These are phyloP conservation scores for Cladophialophora immunda DNA, from an alignment of 2,329 filamentous ascomycete species.

Conservation along the genomic window DNA sequence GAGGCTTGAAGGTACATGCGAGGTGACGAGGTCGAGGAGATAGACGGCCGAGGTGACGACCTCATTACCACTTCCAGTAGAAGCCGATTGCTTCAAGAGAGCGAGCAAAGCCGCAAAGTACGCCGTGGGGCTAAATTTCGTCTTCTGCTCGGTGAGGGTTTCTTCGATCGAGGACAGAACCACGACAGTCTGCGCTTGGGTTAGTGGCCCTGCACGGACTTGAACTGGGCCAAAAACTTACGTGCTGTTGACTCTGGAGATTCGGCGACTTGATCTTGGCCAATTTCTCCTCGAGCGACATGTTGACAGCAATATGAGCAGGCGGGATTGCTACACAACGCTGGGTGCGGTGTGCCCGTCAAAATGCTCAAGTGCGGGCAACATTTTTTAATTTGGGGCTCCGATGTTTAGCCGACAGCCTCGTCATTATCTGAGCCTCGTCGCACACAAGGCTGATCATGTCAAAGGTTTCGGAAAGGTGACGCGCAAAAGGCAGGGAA, in stretches of 20 bases:
- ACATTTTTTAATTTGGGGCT: slow-evolving; percentile 1
- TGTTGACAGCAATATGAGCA: slow-evolving; percentile 19
- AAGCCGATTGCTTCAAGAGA: slow-evolving; percentile 79
- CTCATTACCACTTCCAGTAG: slow-evolving; percentile 75
- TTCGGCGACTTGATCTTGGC: slow-evolving; percentile 98
- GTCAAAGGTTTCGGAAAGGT: background rate
- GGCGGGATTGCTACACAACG: background rate
- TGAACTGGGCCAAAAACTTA: slow-evolving; percentile 52
- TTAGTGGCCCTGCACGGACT: slow-evolving; percentile 16
- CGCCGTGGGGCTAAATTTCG: slow-evolving; percentile 81
- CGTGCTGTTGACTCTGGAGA: slow-evolving; percentile 93
- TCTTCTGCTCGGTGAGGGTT: slow-evolving; percentile 87
- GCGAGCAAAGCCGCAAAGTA: slow-evolving; percentile 97
- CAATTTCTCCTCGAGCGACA: slow-evolving; percentile 83
- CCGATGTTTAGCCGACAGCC: slow-evolving; percentile 18
- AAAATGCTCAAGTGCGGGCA: slow-evolving; percentile 21
- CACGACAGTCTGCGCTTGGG: slow-evolving; percentile 73
- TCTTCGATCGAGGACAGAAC: slow-evolving; percentile 92
- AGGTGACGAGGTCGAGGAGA: slow-evolving; percentile 90
- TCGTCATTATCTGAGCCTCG: background rate
- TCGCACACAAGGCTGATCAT: background rate
- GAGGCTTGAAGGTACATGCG: slow-evolving; percentile 82
- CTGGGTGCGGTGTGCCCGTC: background rate
- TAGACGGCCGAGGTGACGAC: slow-evolving; percentile 89
- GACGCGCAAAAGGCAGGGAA: background rate